Evolutionary conservation across 2,329 filamentous ascomycete species (phyloP).

Genomic region (Dryadomyces quercivorus): DNA sequence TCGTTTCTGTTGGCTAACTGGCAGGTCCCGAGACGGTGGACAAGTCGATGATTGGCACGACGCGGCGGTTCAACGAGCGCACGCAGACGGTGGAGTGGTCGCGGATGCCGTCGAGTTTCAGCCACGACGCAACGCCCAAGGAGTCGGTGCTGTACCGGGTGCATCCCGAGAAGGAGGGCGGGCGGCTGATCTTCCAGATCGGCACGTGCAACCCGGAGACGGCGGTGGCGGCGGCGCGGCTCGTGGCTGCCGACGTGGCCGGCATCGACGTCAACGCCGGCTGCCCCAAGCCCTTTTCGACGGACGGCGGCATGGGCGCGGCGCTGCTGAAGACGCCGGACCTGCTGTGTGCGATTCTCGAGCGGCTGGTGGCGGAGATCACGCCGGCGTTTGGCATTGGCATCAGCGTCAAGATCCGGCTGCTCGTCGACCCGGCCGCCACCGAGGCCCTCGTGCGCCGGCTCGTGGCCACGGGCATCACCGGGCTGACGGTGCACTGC

Average conservation of each 20-base stretch:
- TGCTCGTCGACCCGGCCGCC: constrained; percentile 63
- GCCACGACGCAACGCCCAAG: constrained; percentile 39
- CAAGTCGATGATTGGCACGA: constrained; percentile 78
- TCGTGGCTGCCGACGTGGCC: constrained; percentile 77
- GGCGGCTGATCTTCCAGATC: constrained; percentile 77
- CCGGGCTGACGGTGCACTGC: constrained; percentile 85
- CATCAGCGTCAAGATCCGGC: constrained; percentile 91
- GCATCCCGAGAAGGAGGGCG: constrained; percentile 63
- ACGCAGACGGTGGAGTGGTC: constrained; percentile 79
- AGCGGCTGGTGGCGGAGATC: constrained; percentile 69
- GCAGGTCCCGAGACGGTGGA: constrained; percentile 88
- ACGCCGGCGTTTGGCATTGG: constrained; percentile 71
- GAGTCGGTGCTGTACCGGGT: constrained; percentile 74
- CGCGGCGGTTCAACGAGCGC: constrained; percentile 60
- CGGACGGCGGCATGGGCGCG: constrained; percentile 87
- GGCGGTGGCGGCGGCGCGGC: constrained; percentile 71
- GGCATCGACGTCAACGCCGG: constrained; percentile 97
- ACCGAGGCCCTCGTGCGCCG: constrained; percentile 68
- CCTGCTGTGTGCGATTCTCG: constrained; percentile 68
- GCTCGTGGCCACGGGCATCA: constrained; percentile 81
- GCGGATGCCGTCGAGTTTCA: constrained; percentile 59
- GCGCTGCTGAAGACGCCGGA: constrained; percentile 80
- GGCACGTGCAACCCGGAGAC: constrained; percentile 74
- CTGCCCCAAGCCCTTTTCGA: constrained; percentile 97
- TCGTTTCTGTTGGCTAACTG: not conserved